Percentiles rank a stretch among this genome's conserved stretches.
Conservation (phyloP, 2,329 filamentous ascomycete species). For the Lasiodiplodia gonubiensis region DNA sequence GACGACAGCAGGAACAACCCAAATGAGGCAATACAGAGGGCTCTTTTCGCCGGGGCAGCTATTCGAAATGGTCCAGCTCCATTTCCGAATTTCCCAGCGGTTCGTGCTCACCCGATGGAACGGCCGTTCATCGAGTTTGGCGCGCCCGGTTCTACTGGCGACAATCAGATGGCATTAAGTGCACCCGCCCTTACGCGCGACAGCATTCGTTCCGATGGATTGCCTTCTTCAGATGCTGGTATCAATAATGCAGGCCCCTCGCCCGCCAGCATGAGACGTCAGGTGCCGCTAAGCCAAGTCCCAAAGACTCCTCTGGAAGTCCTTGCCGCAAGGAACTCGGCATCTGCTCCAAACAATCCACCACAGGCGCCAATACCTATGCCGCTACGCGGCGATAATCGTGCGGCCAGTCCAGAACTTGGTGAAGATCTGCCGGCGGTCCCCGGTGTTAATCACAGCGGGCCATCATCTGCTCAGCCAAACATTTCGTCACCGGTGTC, state of each 20-base stretch:
- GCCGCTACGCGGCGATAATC: background rate
- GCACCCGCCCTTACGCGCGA: background rate
- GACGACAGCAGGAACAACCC: slow-evolving; percentile 4
- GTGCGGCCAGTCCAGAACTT: background rate
- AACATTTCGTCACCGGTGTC: background rate
- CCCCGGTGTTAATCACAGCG: background rate
- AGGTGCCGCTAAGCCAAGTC: background rate
- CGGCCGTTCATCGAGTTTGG: background rate
- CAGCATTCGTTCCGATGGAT: background rate
- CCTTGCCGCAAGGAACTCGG: background rate
- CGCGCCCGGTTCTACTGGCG: background rate
- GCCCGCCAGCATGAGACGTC: slow-evolving; percentile 15
- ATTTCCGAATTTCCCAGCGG: background rate
- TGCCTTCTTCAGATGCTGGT: slow-evolving; percentile 7
- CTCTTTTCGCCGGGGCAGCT: background rate
- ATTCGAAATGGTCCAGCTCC: background rate
- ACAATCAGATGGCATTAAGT: background rate
- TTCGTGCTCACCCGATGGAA: background rate
- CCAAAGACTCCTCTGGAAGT: background rate
- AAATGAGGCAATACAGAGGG: background rate
- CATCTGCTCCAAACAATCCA: background rate
- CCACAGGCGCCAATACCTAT: background rate
- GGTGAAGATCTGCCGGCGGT: background rate
- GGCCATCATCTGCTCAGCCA: background rate
- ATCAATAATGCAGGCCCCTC: slow-evolving; percentile 19